Conservation (phyloP, 2,329 filamentous ascomycete genomes). For the Fusarium equiseti region DNA sequence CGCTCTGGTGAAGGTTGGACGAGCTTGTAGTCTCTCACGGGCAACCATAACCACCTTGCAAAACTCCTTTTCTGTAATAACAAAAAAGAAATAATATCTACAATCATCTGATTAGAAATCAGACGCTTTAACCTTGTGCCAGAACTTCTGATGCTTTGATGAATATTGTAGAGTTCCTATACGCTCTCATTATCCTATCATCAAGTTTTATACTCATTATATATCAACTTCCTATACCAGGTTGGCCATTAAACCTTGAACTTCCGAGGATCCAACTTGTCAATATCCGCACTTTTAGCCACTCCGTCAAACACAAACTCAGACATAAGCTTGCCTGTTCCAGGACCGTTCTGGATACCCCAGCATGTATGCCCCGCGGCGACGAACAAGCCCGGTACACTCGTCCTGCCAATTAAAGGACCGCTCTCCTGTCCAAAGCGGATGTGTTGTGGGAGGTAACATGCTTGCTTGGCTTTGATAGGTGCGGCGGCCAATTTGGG, state of each 20-base stretch:
- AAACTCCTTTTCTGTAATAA: too few relatives aligned
- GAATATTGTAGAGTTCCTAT: neutral
- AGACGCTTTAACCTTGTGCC: too few relatives aligned
- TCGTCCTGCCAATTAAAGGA: conserved; percentile 82
- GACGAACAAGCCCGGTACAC: conserved; percentile 79
- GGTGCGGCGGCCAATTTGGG: conserved; percentile 75
- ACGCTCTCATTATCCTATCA: neutral
- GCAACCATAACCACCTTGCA: too few relatives aligned
- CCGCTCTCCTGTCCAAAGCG: conserved; percentile 70
- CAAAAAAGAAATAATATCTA: too few relatives aligned
- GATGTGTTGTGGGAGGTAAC: conserved; percentile 87
- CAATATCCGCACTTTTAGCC: conserved; percentile 75
- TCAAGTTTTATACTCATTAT: neutral
- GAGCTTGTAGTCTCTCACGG: too few relatives aligned
- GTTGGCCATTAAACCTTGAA: conserved; percentile 62
- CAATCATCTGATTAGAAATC: too few relatives aligned
- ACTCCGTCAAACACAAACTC: conserved; percentile 81
- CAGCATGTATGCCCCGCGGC: conserved; percentile 96
- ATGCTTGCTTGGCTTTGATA: conserved; percentile 84
- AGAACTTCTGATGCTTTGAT: too few relatives aligned
- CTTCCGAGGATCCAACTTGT: conserved; percentile 74
- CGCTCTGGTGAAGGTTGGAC: too few relatives aligned
- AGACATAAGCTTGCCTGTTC: conserved; percentile 83
- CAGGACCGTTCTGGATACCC: conserved; percentile 97
- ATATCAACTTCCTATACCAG: neutral